phyloP scores from a whole-genome alignment of 768 basidiomycete genomes.

The Coprinopsis strossmayeri region DNA sequence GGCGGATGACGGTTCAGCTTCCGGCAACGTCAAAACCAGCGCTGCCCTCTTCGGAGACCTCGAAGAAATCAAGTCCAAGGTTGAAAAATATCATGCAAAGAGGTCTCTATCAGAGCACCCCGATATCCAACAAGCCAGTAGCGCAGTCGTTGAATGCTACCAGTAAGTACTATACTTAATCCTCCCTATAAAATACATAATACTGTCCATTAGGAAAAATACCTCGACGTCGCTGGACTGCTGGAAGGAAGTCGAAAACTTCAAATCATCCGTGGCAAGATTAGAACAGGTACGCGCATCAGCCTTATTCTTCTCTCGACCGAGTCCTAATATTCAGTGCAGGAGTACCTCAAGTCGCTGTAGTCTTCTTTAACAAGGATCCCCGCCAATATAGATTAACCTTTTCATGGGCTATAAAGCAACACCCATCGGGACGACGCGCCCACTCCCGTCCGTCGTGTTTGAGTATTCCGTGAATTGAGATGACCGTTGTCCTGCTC shows the following conservation, averaged over 20 bases:
- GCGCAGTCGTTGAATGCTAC: constrained; percentile 71
- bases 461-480: neutral
- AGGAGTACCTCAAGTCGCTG: constrained; percentile 63
- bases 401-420: constrained; percentile 1
- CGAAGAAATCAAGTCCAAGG: constrained; percentile 64
- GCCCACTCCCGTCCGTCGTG: constrained; percentile 6
- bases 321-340: constrained; percentile 7
- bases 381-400: constrained; percentile 11
- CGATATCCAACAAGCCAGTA: constrained; percentile 47
- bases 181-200: constrained; percentile 2
- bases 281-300: constrained; percentile 55
- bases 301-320: neutral
- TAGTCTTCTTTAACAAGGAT: too few relatives aligned
- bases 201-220: constrained; percentile 37
- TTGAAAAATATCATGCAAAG: constrained; percentile 61
- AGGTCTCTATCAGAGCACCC: constrained; percentile 49
- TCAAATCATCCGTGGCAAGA: constrained; percentile 61
- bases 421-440: constrained; percentile 9
- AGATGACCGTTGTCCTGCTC: neutral
- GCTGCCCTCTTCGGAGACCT: constrained; percentile 65
- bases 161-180: constrained; percentile 34
- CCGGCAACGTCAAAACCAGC: constrained; percentile 49
- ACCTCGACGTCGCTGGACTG: constrained; percentile 58
- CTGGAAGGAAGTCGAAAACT: constrained; percentile 63
- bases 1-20: constrained; percentile 25